A percentile compares a stretch with the other conserved stretches of the same genome.
Conservation (phyloP, 768 basidiomycete genomes). For the Suillus decipiens region DNA sequence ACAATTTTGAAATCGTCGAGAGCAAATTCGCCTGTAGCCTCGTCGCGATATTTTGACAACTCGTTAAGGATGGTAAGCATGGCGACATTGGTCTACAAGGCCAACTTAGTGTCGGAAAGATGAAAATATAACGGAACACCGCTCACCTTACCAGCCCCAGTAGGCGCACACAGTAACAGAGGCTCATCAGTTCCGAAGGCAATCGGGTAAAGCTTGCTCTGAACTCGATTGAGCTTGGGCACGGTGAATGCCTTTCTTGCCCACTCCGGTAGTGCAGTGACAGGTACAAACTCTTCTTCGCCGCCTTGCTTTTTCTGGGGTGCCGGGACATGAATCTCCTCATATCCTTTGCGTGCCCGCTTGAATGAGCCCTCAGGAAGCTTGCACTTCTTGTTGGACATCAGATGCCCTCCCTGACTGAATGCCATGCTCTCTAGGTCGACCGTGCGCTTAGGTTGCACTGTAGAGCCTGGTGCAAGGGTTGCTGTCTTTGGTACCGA, state of each 20-base stretch:
- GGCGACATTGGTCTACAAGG: constrained; percentile 88
- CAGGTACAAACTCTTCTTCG: constrained; percentile 69
- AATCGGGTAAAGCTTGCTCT: constrained; percentile 89
- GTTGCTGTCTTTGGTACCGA: constrained; percentile 80
- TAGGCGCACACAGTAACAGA: constrained; percentile 93
- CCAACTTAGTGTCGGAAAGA: constrained; percentile 15
- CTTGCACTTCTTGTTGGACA: constrained; percentile 99
- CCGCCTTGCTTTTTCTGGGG: constrained; percentile 74
- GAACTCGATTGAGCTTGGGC: constrained; percentile 82
- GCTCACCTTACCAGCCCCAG: constrained; percentile 95
- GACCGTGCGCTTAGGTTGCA: constrained; percentile 82
- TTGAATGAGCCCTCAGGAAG: constrained; percentile 98
- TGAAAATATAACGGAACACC: not conserved
- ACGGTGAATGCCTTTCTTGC: constrained; percentile 84
- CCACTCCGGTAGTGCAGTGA: constrained; percentile 81
- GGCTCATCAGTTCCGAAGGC: constrained; percentile 97
- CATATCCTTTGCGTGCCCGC: constrained; percentile 93
- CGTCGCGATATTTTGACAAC: constrained; percentile 84
- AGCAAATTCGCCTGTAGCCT: constrained; percentile 76
- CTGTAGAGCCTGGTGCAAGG: constrained; percentile 81
- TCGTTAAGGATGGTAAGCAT: constrained; percentile 94
- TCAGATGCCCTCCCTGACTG: constrained; percentile 91
- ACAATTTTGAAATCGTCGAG: constrained; percentile 93
- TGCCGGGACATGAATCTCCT: constrained; percentile 96
- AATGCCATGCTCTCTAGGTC: constrained; percentile 97